A percentile compares a stretch with the other conserved stretches of the same genome.
Conservation (phyloP, 2,329 filamentous ascomycete genomes). For the Beauveria sp. region DNA sequence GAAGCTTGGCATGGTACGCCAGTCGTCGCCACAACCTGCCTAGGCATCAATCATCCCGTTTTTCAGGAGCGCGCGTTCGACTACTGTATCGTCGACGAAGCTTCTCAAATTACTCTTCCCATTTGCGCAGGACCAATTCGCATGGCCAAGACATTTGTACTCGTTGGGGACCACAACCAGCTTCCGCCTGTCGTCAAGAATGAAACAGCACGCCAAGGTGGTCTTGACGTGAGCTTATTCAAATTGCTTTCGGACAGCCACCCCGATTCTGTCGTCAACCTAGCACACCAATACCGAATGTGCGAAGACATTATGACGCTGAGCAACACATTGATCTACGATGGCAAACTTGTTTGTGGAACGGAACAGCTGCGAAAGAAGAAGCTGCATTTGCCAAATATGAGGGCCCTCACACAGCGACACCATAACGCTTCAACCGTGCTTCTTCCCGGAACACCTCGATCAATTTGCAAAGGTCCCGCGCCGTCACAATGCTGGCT, state of each 20-base stretch:
- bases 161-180: constrained; percentile 96
- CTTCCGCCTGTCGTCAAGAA: constrained; percentile 91
- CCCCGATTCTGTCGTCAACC: constrained; percentile 77
- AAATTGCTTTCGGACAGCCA: constrained; percentile 86
- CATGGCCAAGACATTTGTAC: constrained; percentile 84
- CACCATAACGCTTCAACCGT: constrained; percentile 49
- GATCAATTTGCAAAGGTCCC: constrained; percentile 48
- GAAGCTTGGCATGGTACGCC: constrained; percentile 77
- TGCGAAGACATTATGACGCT: constrained; percentile 93
- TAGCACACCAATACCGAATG: constrained; percentile 98
- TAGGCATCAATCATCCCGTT: constrained; percentile 81
- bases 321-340: constrained; percentile 88
- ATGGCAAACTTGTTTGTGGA: constrained; percentile 84
- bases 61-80: constrained; percentile 89
- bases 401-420: constrained; percentile 50
- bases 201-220: constrained; percentile 75
- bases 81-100: constrained; percentile 97
- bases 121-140: constrained; percentile 91
- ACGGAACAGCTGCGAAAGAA: constrained; percentile 65
- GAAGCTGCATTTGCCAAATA: constrained; percentile 60
- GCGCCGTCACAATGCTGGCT: constrained; percentile 63
- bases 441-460: constrained; percentile 30
- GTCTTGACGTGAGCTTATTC: constrained; percentile 88
- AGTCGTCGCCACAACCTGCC: constrained; percentile 89
- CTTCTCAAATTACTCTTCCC: constrained; percentile 92